These are phyloP conservation scores for Vaccinium vitisidaea DNA, from an alignment of 148 eudicot species.

Conservation along the genomic window DNA sequence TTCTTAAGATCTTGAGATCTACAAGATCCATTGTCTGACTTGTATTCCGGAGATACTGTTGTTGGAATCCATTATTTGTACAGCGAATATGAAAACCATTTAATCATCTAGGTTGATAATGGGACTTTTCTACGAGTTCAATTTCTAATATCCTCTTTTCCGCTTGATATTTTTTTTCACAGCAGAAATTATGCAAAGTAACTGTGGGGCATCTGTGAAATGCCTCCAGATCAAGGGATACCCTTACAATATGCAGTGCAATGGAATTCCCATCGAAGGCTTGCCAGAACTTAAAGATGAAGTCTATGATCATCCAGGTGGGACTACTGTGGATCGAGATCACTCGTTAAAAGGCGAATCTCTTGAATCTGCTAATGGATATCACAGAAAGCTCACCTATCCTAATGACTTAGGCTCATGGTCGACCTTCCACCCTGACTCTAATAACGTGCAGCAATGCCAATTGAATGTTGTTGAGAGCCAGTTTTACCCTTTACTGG, in stretches of 20 bases:
- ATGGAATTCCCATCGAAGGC: slow-evolving; percentile 39
- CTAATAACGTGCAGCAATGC: slow-evolving; percentile 36
- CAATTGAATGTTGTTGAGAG: slow-evolving; percentile 45
- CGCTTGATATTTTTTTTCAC: slow-evolving; percentile 1
- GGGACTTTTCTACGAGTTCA: neutral
- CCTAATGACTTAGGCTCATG: slow-evolving; percentile 43
- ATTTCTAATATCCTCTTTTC: slow-evolving; percentile 4
- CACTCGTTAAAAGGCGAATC: slow-evolving; percentile 33
- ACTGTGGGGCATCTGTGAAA: slow-evolving; percentile 57
- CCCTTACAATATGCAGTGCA: slow-evolving; percentile 37
- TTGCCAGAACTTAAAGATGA: slow-evolving; percentile 45
- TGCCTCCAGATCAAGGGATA: slow-evolving; percentile 55
- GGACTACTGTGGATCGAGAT: slow-evolving; percentile 30
- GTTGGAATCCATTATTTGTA: slow-evolving; percentile 17
- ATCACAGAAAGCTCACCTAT: slow-evolving; percentile 27
- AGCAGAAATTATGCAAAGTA: slow-evolving; percentile 59
- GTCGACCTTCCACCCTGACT: slow-evolving; percentile 42
- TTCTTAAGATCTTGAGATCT: slow-evolving; percentile 1
- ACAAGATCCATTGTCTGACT: neutral
- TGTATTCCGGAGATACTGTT: neutral
- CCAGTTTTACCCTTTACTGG: slow-evolving; percentile 43
- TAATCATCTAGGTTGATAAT: slow-evolving; percentile 3
- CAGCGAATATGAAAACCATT: neutral
- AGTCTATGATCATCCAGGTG: slow-evolving; percentile 32
- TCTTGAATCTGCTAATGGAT: slow-evolving; percentile 38